Percentiles rank a stretch among this genome's conserved stretches.
These are phyloP conservation scores for Rutidosis leptorrhynchoides DNA, from an alignment of 129 eudicot species.

Conservation along the genomic window DNA sequence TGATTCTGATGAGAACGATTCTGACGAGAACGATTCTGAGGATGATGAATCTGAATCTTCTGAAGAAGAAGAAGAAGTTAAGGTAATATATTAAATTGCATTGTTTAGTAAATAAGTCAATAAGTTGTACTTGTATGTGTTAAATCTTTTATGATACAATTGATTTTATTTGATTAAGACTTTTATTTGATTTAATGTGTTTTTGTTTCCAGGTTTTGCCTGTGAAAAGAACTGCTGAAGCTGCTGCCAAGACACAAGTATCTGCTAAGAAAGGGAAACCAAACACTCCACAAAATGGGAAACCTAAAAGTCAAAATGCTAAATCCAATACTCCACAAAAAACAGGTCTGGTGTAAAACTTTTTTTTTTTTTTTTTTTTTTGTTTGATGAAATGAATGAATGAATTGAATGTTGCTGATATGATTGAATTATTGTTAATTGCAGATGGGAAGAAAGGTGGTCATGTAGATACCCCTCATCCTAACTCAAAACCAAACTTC, in stretches of 20 bases:
- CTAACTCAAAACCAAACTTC: constrained; percentile 32
- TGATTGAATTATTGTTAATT: neutral
- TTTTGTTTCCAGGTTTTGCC: constrained; percentile 9
- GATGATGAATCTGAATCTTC: constrained; percentile 35
- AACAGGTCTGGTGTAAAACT: constrained; percentile 29
- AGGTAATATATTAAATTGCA: constrained; percentile 15
- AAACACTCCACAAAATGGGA: constrained; percentile 26
- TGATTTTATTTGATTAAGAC: neutral
- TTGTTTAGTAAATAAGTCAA: neutral
- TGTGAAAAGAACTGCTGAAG: constrained; percentile 40
- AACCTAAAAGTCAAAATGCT: constrained; percentile 28
- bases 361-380: too few species aligned
- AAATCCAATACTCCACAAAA: constrained; percentile 27
- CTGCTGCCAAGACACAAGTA: constrained; percentile 32
- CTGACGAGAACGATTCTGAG: too few species aligned
- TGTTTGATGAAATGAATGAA: too few species aligned
- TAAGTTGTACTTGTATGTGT: neutral
- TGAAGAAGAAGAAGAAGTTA: constrained; percentile 38
- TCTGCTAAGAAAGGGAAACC: constrained; percentile 45
- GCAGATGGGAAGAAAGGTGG: constrained; percentile 44
- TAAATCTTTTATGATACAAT: too few species aligned
- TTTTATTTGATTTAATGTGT: neutral
- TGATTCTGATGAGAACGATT: constrained; percentile 30
- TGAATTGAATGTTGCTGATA: neutral
- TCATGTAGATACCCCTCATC: constrained; percentile 43